Evolutionary conservation across 2,329 filamentous ascomycete genomes (phyloP).

Genomic region (Elsinoe perseae): DNA sequence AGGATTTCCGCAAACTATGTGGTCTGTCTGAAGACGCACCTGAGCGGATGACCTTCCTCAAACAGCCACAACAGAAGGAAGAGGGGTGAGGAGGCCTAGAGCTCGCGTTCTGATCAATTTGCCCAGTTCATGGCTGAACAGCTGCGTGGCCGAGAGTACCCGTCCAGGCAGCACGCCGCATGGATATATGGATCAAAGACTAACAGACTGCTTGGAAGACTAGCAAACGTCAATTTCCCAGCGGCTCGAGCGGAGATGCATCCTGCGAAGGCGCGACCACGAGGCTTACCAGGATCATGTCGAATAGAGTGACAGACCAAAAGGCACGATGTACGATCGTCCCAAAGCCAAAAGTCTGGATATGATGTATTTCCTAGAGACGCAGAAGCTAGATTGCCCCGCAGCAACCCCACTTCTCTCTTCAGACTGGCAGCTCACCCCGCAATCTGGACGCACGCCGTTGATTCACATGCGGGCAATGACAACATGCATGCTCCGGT

Average conservation of each 20-base stretch:
- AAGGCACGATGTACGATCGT: constrained; percentile 2
- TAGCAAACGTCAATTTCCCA: background rate
- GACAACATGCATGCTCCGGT: background rate
- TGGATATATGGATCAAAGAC: constrained; percentile 7
- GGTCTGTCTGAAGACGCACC: constrained; percentile 36
- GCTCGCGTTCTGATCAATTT: background rate
- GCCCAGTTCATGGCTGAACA: background rate
- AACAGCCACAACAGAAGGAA: constrained; percentile 30
- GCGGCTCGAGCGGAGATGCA: background rate
- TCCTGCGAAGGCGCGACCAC: background rate
- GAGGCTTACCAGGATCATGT: background rate
- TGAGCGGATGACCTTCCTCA: constrained; percentile 43
- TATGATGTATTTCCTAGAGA: constrained; percentile 8
- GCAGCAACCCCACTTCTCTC: constrained; percentile 1
- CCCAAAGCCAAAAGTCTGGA: background rate
- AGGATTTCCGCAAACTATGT: constrained; percentile 44
- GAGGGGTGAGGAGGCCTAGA: background rate
- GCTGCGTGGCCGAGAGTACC: background rate
- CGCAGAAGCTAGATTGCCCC: constrained; percentile 4
- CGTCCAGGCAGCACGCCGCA: background rate
- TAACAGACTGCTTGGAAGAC: background rate
- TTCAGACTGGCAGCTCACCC: background rate
- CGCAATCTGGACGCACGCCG: background rate
- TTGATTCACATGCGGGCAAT: background rate
- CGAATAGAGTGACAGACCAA: background rate